A percentile compares a stretch with the other conserved stretches of the same genome.
Conservation (phyloP, 805 yeast species). For the Tetrapisispora arboricola region DNA sequence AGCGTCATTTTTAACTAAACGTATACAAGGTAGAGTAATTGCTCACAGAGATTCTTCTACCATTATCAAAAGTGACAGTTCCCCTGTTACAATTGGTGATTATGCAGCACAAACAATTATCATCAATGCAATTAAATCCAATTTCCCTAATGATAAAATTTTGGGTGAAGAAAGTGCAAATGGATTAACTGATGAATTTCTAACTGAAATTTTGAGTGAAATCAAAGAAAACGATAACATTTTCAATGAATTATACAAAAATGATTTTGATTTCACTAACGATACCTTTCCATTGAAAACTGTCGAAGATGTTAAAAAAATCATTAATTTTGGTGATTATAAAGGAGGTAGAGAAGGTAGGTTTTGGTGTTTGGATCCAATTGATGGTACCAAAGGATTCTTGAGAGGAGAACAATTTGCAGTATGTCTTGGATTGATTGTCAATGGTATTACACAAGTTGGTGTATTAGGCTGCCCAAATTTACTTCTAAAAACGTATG, state of each 20-base stretch:
- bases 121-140: slow-evolving; percentile 66
- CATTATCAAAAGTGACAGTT: slow-evolving; percentile 73
- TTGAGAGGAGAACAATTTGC: slow-evolving; percentile 95
- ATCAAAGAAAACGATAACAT: slow-evolving; percentile 43
- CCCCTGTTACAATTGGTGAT: slow-evolving; percentile 96
- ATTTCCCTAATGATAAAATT: slow-evolving; percentile 75
- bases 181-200: slow-evolving; percentile 44
- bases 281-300: slow-evolving; percentile 29
- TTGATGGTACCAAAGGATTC: slow-evolving; percentile 97
- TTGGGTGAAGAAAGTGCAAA: slow-evolving; percentile 92
- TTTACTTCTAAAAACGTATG: slow-evolving; percentile 35
- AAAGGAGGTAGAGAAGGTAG: slow-evolving; percentile 72
- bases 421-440: slow-evolving; percentile 83
- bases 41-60: slow-evolving; percentile 41
- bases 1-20: slow-evolving; percentile 68
- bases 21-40: slow-evolving; percentile 46
- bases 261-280: slow-evolving; percentile 12
- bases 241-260: slow-evolving; percentile 27
- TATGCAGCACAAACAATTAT: slow-evolving; percentile 92
- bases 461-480: slow-evolving; percentile 98
- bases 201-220: slow-evolving; percentile 45
- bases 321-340: slow-evolving; percentile 73
- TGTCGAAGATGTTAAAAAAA: slow-evolving; percentile 42
- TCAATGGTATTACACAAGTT: slow-evolving; percentile 70
- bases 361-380: slow-evolving; percentile 96